Conservation (phyloP, 345 rosid species). For the Linum tenue region DNA sequence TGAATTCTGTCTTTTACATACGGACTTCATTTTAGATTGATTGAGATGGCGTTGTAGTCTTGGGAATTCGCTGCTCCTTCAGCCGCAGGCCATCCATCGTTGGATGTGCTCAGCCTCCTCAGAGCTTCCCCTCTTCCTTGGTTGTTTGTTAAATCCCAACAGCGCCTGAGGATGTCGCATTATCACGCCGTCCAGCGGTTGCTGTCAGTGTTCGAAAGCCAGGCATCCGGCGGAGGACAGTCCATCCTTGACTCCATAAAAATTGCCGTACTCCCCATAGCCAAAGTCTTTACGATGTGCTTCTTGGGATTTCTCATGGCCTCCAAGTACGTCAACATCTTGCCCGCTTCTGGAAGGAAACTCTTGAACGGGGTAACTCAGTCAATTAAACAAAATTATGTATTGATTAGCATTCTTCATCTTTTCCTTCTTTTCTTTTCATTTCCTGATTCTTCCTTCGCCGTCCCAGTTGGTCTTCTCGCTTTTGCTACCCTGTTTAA, state of each 20-base stretch:
- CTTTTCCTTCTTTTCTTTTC: not conserved
- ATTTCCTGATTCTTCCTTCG: not conserved
- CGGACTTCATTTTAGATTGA: too few species aligned
- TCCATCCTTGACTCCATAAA: slow-evolving; percentile 54
- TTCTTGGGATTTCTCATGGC: slow-evolving; percentile 97
- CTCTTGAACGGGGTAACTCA: slow-evolving; percentile 76
- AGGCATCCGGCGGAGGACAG: slow-evolving; percentile 34
- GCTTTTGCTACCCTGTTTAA: slow-evolving; percentile 93
- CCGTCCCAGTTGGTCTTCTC: slow-evolving; percentile 75
- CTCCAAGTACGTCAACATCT: slow-evolving; percentile 81
- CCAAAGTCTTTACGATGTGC: slow-evolving; percentile 90
- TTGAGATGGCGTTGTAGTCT: too few species aligned
- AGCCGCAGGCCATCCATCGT: too few species aligned
- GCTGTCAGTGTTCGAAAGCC: slow-evolving; percentile 29
- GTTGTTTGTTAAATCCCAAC: too few species aligned
- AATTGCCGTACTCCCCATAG: slow-evolving; percentile 93
- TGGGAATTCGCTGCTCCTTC: too few species aligned
- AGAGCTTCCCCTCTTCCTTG: too few species aligned
- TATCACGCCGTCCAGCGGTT: slow-evolving; percentile 29
- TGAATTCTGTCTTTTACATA: too few species aligned
- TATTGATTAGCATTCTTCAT: not conserved
- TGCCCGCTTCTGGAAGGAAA: slow-evolving; percentile 84
- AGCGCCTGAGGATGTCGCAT: not conserved
- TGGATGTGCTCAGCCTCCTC: too few species aligned
- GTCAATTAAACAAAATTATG: not conserved